Percentiles rank a stretch among this genome's conserved stretches.
Conservation (phyloP, 768 basidiomycete species). For the Trichaptum fuscoviolaceum region DNA sequence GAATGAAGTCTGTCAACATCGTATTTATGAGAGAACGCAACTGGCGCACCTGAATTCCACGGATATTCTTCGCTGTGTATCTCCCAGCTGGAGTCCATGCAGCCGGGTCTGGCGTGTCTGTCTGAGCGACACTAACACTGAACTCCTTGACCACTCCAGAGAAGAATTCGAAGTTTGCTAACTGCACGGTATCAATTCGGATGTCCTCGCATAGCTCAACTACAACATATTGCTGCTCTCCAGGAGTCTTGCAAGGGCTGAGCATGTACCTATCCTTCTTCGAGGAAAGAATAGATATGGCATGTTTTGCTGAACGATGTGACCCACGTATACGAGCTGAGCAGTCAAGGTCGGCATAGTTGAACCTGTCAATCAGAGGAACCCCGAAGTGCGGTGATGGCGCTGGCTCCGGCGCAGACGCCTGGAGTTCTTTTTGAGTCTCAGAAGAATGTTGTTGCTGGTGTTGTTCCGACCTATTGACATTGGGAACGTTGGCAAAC, state of each 20-base stretch:
- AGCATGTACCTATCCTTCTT: slow-evolving; percentile 97
- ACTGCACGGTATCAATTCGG: slow-evolving; percentile 89
- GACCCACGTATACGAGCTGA: slow-evolving; percentile 87
- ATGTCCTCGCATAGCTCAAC: slow-evolving; percentile 98
- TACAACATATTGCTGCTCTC: slow-evolving; percentile 66
- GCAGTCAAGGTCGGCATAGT: slow-evolving; percentile 91
- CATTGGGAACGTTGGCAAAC: background rate
- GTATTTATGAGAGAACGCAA: slow-evolving; percentile 11
- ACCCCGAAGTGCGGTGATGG: slow-evolving; percentile 60
- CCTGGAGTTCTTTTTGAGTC: slow-evolving; percentile 27
- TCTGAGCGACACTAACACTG: slow-evolving; percentile 64
- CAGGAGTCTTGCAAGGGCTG: slow-evolving; percentile 64
- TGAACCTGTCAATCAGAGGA: slow-evolving; percentile 82
- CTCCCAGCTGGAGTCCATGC: slow-evolving; percentile 67
- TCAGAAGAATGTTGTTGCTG: slow-evolving; percentile 16
- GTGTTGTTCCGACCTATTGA: slow-evolving; percentile 13
- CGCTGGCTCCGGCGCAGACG: slow-evolving; percentile 5
- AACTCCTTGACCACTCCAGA: slow-evolving; percentile 94
- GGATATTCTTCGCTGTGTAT: slow-evolving; percentile 80
- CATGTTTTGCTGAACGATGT: slow-evolving; percentile 76
- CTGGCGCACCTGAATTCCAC: slow-evolving; percentile 77
- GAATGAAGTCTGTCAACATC: slow-evolving; percentile 3
- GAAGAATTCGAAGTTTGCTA: slow-evolving; percentile 98
- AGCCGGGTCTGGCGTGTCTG: slow-evolving; percentile 30
- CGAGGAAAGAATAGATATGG: slow-evolving; percentile 77